Evolutionary conservation across 1,284 basidiomycete genomes (phyloP).

Genomic region (Vanrija sp.): DNA sequence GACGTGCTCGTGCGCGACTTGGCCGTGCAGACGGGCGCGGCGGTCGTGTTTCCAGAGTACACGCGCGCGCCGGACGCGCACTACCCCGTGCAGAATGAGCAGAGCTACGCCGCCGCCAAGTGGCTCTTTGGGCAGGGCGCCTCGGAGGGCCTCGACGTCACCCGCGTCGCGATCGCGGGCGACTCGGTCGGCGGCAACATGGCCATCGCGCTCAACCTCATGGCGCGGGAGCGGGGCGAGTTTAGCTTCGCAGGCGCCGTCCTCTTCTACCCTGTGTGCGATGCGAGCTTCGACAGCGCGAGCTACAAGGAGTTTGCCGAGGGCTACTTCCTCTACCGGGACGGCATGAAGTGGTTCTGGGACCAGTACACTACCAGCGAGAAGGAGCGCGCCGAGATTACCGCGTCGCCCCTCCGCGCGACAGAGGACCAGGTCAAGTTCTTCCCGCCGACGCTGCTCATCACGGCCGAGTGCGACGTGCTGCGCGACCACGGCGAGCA

Average conservation of each 20-base stretch:
- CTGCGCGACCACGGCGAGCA: conserved; percentile 16
- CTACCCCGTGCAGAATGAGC: conserved; percentile 14
- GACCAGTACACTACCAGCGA: conserved; percentile 11
- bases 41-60: conserved; percentile 17
- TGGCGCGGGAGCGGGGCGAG: conserved; percentile 4
- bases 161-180: conserved; percentile 9
- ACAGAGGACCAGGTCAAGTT: conserved; percentile 1
- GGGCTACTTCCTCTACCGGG: conserved; percentile 13
- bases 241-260: conserved; percentile 4
- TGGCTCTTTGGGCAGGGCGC: conserved; percentile 12
- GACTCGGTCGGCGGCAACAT: conserved; percentile 16
- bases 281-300: conserved; percentile 12
- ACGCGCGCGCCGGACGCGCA: conserved; percentile 8
- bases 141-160: conserved; percentile 6
- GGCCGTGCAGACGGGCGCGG: conserved; percentile 10
- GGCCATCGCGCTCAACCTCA: conserved; percentile 10
- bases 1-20: conserved; percentile 14
- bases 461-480: conserved; percentile 16
- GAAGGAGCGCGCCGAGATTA: conserved; percentile 1
- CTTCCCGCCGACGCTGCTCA: conserved; percentile 15
- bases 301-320: conserved; percentile 12
- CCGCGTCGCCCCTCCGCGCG: conserved; percentile 8
- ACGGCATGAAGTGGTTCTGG: conserved; percentile 23
- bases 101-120: conserved; percentile 11
- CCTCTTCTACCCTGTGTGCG: conserved; percentile 14